These are phyloP conservation scores for Lasiosphaeria ovina DNA, from an alignment of 495 filamentous ascomycete genomes.

Conservation along the genomic window DNA sequence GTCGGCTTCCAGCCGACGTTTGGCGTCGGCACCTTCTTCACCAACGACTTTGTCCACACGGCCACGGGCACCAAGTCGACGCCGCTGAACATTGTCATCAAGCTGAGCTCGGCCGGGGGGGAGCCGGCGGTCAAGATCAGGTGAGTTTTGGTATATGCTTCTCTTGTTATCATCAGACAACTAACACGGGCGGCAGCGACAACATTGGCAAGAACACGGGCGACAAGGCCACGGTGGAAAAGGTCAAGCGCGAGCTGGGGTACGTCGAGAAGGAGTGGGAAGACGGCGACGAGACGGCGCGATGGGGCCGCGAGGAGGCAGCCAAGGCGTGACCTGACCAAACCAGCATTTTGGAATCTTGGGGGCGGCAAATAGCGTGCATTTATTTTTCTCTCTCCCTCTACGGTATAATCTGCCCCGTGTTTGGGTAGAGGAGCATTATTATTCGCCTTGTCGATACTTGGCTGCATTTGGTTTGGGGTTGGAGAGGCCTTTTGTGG, in stretches of 20 bases:
- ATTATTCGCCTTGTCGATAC: too few relatives aligned
- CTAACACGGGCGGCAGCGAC: constrained; percentile 52
- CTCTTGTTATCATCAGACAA: not conserved
- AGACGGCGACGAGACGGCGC: constrained; percentile 75
- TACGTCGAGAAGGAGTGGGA: constrained; percentile 84
- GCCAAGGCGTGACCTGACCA: not conserved
- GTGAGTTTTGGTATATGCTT: constrained; percentile 17
- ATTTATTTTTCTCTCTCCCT: not conserved
- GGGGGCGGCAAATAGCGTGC: not conserved
- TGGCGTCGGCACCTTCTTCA: constrained; percentile 92
- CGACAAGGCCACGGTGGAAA: constrained; percentile 69
- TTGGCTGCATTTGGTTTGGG: too few relatives aligned
- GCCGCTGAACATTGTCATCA: constrained; percentile 98
- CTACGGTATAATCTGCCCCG: not conserved
- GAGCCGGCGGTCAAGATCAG: constrained; percentile 89
- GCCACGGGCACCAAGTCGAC: constrained; percentile 74
- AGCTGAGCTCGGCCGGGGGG: constrained; percentile 79
- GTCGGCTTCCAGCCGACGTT: constrained; percentile 81
- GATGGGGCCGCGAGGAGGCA: constrained; percentile 60
- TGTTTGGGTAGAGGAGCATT: too few relatives aligned
- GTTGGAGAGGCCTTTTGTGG: too few relatives aligned
- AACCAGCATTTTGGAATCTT: not conserved
- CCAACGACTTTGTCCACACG: constrained; percentile 78
- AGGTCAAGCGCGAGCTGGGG: constrained; percentile 80
- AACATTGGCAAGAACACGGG: constrained; percentile 97